phyloP scores from a whole-genome alignment of 2,329 filamentous ascomycete species.

The Cercospora berteroae region DNA sequence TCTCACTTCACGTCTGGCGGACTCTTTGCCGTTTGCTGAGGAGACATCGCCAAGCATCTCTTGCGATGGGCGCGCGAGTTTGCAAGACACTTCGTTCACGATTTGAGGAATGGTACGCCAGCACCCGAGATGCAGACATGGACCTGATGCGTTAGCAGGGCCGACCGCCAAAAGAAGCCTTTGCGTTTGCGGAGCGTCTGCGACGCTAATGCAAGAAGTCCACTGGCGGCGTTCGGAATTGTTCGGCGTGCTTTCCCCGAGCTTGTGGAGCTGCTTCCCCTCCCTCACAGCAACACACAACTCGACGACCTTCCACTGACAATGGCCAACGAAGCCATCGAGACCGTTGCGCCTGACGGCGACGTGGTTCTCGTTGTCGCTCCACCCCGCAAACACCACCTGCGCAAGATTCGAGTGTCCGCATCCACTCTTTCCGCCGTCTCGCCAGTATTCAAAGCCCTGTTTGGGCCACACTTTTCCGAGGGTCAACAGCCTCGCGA shows the following conservation, averaged over 20 bases:
- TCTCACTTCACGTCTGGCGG: too few species aligned
- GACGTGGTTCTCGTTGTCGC: slow-evolving; percentile 8
- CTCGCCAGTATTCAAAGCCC: slow-evolving; percentile 7
- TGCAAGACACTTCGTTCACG: too few species aligned
- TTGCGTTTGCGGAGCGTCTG: not conserved
- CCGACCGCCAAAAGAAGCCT: too few species aligned
- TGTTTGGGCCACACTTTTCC: slow-evolving; percentile 16
- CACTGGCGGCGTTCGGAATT: not conserved
- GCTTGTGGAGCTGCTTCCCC: too few species aligned
- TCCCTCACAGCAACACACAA: not conserved
- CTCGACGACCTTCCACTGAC: not conserved
- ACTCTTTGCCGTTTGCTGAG: too few species aligned
- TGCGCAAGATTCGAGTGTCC: not conserved
- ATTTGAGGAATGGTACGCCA: too few species aligned
- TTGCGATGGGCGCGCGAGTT: too few species aligned
- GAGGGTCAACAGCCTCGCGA: slow-evolving; percentile 8
- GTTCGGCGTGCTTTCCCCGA: too few species aligned
- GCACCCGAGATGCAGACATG: too few species aligned
- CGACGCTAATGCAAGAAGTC: not conserved
- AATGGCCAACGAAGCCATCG: not conserved
- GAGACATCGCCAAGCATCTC: too few species aligned
- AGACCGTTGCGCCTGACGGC: slow-evolving; percentile 2
- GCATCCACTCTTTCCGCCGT: not conserved
- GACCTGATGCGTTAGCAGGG: too few species aligned
- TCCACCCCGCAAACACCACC: too few species aligned